Evolutionary conservation across 2,329 filamentous ascomycete genomes (phyloP).

Genomic region (Colletotrichum salicis): DNA sequence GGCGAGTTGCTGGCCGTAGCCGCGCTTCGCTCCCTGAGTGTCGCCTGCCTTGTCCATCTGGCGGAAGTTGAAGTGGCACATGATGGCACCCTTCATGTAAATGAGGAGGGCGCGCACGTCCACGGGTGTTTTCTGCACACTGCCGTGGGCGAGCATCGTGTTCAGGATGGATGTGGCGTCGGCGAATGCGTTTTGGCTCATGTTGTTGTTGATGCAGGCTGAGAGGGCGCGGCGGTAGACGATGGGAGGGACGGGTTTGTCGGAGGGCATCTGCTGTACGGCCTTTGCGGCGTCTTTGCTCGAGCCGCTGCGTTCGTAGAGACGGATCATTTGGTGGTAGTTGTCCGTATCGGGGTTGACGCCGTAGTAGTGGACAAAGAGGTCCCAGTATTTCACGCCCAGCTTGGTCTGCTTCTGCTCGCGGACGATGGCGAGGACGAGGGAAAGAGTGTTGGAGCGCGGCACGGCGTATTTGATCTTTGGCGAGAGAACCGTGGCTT

Average conservation of each 20-base stretch:
- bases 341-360: slow-evolving; percentile 79
- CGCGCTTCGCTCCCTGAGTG: slow-evolving; percentile 49
- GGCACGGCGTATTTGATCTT: slow-evolving; percentile 54
- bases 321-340: slow-evolving; percentile 73
- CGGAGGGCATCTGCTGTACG: slow-evolving; percentile 64
- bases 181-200: slow-evolving; percentile 75
- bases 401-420: slow-evolving; percentile 68
- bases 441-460: slow-evolving; percentile 70
- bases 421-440: slow-evolving; percentile 74
- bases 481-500: slow-evolving; percentile 26
- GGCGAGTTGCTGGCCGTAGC: slow-evolving; percentile 62
- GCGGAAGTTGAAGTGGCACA: slow-evolving; percentile 54
- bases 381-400: slow-evolving; percentile 82
- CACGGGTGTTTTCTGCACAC: slow-evolving; percentile 38
- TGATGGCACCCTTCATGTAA: slow-evolving; percentile 68
- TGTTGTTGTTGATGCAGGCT: slow-evolving; percentile 79
- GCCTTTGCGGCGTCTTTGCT: slow-evolving; percentile 70
- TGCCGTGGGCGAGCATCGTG: slow-evolving; percentile 61
- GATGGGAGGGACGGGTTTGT: slow-evolving; percentile 54
- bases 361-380: slow-evolving; percentile 70
- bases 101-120: slow-evolving; percentile 62
- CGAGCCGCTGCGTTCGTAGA: slow-evolving; percentile 73
- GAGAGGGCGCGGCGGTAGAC: slow-evolving; percentile 79
- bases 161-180: slow-evolving; percentile 74
- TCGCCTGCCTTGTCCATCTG: slow-evolving; percentile 44